Conservation (phyloP, 495 filamentous ascomycete species). For the Copromyces sp. region DNA sequence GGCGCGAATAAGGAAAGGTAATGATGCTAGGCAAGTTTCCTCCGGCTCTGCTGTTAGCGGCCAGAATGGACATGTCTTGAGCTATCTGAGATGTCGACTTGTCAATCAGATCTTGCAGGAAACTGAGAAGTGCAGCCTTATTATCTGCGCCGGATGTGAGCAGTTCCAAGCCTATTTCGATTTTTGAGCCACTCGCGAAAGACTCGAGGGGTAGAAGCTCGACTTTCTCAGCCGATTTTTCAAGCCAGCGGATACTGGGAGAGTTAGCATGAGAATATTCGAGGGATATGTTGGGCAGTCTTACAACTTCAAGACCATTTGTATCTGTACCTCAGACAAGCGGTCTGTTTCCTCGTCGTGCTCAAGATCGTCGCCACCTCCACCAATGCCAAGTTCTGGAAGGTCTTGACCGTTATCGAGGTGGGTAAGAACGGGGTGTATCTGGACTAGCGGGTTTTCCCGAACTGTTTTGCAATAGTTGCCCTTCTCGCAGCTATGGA, state of each 20-base stretch:
- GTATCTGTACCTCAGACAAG: constrained; percentile 33
- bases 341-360: constrained; percentile 55
- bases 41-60: background rate
- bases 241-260: constrained; percentile 11
- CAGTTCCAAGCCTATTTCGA: constrained; percentile 24
- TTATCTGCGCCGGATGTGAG: constrained; percentile 13
- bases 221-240: constrained; percentile 14
- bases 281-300: background rate
- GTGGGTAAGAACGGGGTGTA: constrained; percentile 63
- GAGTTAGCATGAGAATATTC: background rate
- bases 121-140: constrained; percentile 13
- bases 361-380: constrained; percentile 65
- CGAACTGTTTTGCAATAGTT: constrained; percentile 49
- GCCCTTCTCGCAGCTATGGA: constrained; percentile 82
- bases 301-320: constrained; percentile 39
- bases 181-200: constrained; percentile 17
- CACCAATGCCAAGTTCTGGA: constrained; percentile 66
- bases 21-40: constrained; percentile 32
- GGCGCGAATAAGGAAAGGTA: constrained; percentile 77
- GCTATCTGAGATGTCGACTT: constrained; percentile 13
- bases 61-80: background rate
- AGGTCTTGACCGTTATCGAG: constrained; percentile 47
- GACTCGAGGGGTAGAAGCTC: constrained; percentile 15
- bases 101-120: constrained; percentile 21
- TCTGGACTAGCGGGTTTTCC: constrained; percentile 54